These are phyloP conservation scores for Plantago ovata DNA, from an alignment of 257 asterid species.

Conservation along the genomic window DNA sequence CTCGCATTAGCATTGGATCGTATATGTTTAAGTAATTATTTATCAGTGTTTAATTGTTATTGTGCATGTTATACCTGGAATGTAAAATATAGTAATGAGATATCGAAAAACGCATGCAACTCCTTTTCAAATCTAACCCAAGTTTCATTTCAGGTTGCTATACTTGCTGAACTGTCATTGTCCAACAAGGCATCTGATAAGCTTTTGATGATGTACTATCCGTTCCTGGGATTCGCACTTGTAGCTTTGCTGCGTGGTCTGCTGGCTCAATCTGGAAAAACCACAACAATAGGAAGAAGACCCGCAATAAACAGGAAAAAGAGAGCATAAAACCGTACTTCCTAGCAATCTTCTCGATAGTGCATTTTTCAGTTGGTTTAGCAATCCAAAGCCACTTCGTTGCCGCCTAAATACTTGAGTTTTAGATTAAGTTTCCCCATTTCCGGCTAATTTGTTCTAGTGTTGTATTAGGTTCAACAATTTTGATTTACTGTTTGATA, in stretches of 20 bases:
- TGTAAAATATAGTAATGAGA: background rate
- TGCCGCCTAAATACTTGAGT: background rate
- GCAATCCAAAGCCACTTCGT: background rate
- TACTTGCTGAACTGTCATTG: constrained; percentile 50
- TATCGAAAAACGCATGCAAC: background rate
- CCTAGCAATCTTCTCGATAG: background rate
- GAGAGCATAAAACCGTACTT: constrained; percentile 34
- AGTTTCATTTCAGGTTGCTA: constrained; percentile 49
- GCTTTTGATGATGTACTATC: constrained; percentile 56
- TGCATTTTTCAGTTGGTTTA: constrained; percentile 20
- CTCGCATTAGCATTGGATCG: background rate
- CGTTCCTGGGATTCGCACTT: constrained; percentile 57
- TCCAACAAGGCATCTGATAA: constrained; percentile 61
- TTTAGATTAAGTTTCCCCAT: background rate
- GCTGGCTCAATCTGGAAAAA: constrained; percentile 41
- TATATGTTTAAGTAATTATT: background rate
- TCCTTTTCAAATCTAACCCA: constrained; percentile 18
- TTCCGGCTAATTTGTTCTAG: too few relatives aligned
- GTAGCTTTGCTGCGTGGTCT: constrained; percentile 72
- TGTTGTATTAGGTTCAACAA: too few relatives aligned
- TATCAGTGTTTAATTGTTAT: background rate
- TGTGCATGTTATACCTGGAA: background rate
- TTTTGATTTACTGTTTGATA: too few relatives aligned
- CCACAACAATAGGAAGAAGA: constrained; percentile 36
- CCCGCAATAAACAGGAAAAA: constrained; percentile 44